Percentiles rank a stretch among this genome's conserved stretches.
These are phyloP conservation scores for Penicillium concentricum DNA, from an alignment of 2,329 filamentous ascomycete genomes.

Conservation along the genomic window DNA sequence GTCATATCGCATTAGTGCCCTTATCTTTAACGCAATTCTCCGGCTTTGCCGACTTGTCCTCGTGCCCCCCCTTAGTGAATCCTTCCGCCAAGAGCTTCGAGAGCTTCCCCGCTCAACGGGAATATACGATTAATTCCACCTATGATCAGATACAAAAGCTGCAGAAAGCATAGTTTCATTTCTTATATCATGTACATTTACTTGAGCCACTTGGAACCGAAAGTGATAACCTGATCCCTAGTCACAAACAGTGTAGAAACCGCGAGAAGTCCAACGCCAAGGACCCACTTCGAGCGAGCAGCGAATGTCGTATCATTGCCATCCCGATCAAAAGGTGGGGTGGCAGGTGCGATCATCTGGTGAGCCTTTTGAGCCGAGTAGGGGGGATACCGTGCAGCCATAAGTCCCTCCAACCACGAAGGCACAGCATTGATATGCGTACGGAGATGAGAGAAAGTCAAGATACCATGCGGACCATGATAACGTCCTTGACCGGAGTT, in stretches of 20 bases:
- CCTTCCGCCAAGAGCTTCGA: not conserved
- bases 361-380: constrained; percentile 18
- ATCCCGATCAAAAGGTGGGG: constrained; percentile 18
- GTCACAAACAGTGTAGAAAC: constrained; percentile 4
- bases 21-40: not conserved
- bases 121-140: not conserved
- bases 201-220: constrained; percentile 2
- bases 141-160: not conserved
- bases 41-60: not conserved
- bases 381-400: constrained; percentile 18
- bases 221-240: constrained; percentile 1
- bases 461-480: constrained; percentile 52
- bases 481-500: constrained; percentile 51
- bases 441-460: constrained; percentile 36
- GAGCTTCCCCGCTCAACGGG: not conserved
- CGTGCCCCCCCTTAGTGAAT: too few relatives aligned
- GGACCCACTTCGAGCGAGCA: constrained; percentile 9
- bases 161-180: not conserved
- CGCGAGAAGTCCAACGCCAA: constrained; percentile 13
- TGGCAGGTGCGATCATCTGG: constrained; percentile 7
- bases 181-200: not conserved
- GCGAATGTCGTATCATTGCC: constrained; percentile 12
- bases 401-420: constrained; percentile 17
- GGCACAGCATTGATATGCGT: constrained; percentile 21
- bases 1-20: not conserved